These are phyloP conservation scores for Phytophthora pistaciae DNA, from an alignment of 352 stramenopile genomes.

Conservation along the genomic window DNA sequence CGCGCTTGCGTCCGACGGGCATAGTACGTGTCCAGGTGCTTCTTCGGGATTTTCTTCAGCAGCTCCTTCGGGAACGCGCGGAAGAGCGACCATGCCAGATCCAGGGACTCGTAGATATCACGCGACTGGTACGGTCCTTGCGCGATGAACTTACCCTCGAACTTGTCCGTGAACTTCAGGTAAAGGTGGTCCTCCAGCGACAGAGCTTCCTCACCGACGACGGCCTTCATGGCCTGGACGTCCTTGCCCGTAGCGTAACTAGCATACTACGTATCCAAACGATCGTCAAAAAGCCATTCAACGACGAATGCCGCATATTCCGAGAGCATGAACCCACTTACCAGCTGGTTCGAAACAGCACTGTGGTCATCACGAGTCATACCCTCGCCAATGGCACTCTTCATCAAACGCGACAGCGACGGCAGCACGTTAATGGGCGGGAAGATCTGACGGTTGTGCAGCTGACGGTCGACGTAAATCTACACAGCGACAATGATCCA, in stretches of 20 bases:
- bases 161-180: constrained; percentile 99
- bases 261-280: constrained; percentile 59
- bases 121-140: constrained; percentile 98
- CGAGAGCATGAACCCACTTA: constrained; percentile 62
- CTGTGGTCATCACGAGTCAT: constrained; percentile 99
- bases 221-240: constrained; percentile 99
- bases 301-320: background rate
- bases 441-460: constrained; percentile 99
- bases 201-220: constrained; percentile 99
- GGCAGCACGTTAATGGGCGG: constrained; percentile 99
- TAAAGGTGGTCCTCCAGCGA: constrained; percentile 99
- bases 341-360: constrained; percentile 98
- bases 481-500: constrained; percentile 29
- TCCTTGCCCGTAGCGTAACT: constrained; percentile 96
- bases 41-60: constrained; percentile 99
- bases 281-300: too few relatives aligned
- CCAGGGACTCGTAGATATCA: constrained; percentile 99
- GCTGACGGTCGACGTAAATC: constrained; percentile 98
- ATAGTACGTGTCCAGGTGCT: constrained; percentile 98
- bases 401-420: constrained; percentile 99
- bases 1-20: constrained; percentile 91
- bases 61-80: constrained; percentile 99
- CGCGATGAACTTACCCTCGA: constrained; percentile 99
- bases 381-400: constrained; percentile 99
- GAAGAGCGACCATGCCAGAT: constrained; percentile 99